Conservation (phyloP, 345 rosid species). For the rapeseed (Brassica napus) region DNA sequence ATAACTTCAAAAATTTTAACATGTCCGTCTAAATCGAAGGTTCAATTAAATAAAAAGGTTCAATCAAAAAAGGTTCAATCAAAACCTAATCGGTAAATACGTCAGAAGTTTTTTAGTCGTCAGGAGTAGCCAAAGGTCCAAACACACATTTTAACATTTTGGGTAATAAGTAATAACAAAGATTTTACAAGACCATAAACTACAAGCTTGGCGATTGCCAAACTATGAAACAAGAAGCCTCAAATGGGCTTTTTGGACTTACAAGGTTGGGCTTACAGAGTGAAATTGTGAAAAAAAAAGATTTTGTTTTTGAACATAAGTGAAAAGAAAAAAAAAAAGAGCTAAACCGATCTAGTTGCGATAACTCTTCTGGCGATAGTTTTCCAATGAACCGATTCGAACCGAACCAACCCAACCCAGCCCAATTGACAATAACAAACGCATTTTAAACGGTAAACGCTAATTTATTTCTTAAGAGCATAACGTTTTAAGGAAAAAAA, state of each 20-base stretch:
- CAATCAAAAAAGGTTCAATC: no score
- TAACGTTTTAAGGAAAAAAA: neutral
- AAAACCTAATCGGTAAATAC: neutral
- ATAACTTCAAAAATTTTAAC: neutral
- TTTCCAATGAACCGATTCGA: neutral
- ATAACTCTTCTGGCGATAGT: neutral
- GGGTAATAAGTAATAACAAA: neutral
- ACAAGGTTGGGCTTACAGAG: neutral
- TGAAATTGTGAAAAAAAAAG: neutral
- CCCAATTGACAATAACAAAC: neutral
- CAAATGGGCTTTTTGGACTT: neutral
- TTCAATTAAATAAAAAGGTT: neutral
- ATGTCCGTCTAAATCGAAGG: neutral
- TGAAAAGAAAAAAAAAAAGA: no score
- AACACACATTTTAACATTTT: neutral
- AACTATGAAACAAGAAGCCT: neutral
- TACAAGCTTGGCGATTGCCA: neutral
- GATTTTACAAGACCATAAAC: neutral
- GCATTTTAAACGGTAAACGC: neutral
- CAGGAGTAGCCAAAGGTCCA: neutral
- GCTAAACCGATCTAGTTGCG: neutral
- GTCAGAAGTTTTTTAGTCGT: no score
- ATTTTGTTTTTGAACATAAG: no score
- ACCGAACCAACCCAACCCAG: neutral
- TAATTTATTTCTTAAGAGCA: neutral